Evolutionary conservation across 2,329 filamentous ascomycete species (phyloP).

Genomic region (Penicillium sp.): DNA sequence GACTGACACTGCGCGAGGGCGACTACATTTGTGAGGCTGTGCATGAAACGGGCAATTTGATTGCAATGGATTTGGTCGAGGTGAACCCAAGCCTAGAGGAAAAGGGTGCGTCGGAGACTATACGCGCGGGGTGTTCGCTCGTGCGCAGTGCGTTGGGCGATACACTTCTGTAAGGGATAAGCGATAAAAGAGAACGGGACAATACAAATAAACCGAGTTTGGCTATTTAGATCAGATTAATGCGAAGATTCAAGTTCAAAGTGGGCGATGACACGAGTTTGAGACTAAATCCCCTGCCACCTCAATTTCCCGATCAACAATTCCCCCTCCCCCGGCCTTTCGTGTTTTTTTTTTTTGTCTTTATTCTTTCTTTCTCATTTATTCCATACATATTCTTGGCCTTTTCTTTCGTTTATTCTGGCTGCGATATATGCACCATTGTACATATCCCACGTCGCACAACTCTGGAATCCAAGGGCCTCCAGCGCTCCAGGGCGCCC

Average conservation of each 20-base stretch:
- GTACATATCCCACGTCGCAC: slow-evolving; percentile 9
- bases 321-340: slow-evolving; percentile 13
- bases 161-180: slow-evolving; percentile 67
- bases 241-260: neutral
- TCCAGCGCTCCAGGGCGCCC: slow-evolving; percentile 19
- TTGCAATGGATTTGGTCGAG: slow-evolving; percentile 80
- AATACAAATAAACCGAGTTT: slow-evolving; percentile 1
- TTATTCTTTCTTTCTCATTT: neutral
- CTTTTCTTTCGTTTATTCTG: neutral
- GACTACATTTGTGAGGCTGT: slow-evolving; percentile 94
- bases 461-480: neutral
- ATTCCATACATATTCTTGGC: neutral
- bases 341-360: slow-evolving; percentile 3
- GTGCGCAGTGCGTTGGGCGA: slow-evolving; percentile 91
- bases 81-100: slow-evolving; percentile 72
- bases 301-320: slow-evolving; percentile 21
- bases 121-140: slow-evolving; percentile 84
- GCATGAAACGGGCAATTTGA: slow-evolving; percentile 73
- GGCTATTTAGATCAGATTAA: neutral
- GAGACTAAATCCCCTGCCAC: slow-evolving; percentile 30
- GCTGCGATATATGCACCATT: neutral
- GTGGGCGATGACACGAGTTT: neutral
- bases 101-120: slow-evolving; percentile 76
- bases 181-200: neutral
- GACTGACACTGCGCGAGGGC: slow-evolving; percentile 88